These are phyloP conservation scores for Penicillium paneum DNA, from an alignment of 2,329 filamentous ascomycete species.

Conservation along the genomic window DNA sequence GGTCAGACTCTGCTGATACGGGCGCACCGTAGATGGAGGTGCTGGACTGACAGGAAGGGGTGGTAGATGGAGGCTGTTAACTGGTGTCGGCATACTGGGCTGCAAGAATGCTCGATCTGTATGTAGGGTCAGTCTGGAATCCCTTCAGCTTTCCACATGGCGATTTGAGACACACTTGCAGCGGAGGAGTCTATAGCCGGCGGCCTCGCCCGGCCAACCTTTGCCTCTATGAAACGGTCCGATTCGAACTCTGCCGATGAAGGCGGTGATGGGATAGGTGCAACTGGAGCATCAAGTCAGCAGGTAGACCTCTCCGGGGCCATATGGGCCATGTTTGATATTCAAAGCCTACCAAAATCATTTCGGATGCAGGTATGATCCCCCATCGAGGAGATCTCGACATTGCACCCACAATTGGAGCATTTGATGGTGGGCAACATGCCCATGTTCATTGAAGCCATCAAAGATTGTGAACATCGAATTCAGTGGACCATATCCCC, in stretches of 20 bases:
- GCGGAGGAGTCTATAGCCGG: slow-evolving; percentile 56
- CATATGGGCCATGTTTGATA: slow-evolving; percentile 5
- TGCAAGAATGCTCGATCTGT: slow-evolving; percentile 45
- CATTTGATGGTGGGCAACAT: slow-evolving; percentile 85
- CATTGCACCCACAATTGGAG: slow-evolving; percentile 71
- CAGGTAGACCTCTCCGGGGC: background rate
- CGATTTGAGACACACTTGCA: slow-evolving; percentile 52
- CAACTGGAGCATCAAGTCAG: slow-evolving; percentile 9
- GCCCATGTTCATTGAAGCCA: slow-evolving; percentile 55
- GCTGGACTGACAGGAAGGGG: slow-evolving; percentile 56
- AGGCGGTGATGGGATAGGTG: slow-evolving; percentile 27
- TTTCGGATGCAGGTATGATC: slow-evolving; percentile 68
- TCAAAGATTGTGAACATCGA: slow-evolving; percentile 19
- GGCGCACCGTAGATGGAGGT: slow-evolving; percentile 41
- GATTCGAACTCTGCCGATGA: slow-evolving; percentile 28
- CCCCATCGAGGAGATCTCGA: slow-evolving; percentile 81
- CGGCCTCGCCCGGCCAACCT: slow-evolving; percentile 48
- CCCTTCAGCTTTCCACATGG: background rate
- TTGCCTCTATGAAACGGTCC: slow-evolving; percentile 27
- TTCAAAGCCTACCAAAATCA: slow-evolving; percentile 36
- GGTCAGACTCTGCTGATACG: slow-evolving; percentile 34
- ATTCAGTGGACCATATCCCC: slow-evolving; percentile 11
- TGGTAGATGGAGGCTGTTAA: slow-evolving; percentile 62
- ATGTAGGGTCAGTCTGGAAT: slow-evolving; percentile 8
- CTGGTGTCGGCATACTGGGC: slow-evolving; percentile 60